A percentile compares a stretch with the other conserved stretches of the same genome.
These are phyloP conservation scores for Trichomonascus vanleenenianus DNA, from an alignment of 805 yeast species.

Conservation along the genomic window DNA sequence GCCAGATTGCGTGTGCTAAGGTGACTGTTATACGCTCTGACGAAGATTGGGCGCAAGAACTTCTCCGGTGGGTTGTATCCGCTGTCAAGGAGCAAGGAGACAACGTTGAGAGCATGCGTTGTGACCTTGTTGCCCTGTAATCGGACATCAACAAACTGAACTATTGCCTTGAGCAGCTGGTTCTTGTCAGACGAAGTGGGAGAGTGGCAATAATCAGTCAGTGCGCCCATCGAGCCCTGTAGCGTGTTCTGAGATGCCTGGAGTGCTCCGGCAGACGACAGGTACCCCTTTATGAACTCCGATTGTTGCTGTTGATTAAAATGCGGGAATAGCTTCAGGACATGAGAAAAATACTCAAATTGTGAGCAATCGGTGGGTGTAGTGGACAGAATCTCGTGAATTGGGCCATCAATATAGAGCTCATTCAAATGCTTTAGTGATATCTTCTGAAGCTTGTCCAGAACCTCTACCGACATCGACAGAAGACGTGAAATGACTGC, in stretches of 20 bases:
- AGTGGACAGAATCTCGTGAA: background rate
- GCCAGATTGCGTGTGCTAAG: conserved; percentile 38
- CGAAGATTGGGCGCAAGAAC: conserved; percentile 35
- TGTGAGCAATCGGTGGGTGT: background rate
- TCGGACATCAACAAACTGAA: conserved; percentile 4
- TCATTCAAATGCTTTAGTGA: conserved; percentile 35
- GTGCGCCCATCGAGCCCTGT: conserved; percentile 8
- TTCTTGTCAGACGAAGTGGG: conserved; percentile 1
- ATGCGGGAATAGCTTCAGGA: conserved; percentile 6
- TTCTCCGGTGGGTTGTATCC: conserved; percentile 20
- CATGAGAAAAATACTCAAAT: conserved; percentile 2
- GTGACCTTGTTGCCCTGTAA: conserved; percentile 1
- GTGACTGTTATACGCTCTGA: conserved; percentile 44
- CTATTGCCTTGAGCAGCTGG: conserved; percentile 4
- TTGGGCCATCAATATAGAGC: conserved; percentile 13
- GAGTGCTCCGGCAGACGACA: conserved; percentile 23
- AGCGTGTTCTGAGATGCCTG: conserved; percentile 9
- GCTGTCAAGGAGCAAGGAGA: conserved; percentile 8
- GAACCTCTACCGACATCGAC: conserved; percentile 56
- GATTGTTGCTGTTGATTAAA: conserved; percentile 12
- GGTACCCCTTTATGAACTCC: conserved; percentile 25
- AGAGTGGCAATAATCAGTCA: conserved; percentile 5
- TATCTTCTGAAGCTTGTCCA: conserved; percentile 42
- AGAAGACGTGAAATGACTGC: conserved; percentile 27
- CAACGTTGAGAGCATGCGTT: conserved; percentile 8